Percentiles rank a stretch among this genome's conserved stretches.
Conservation (phyloP, 331 rosid species). For the Prunus yedoensis region DNA sequence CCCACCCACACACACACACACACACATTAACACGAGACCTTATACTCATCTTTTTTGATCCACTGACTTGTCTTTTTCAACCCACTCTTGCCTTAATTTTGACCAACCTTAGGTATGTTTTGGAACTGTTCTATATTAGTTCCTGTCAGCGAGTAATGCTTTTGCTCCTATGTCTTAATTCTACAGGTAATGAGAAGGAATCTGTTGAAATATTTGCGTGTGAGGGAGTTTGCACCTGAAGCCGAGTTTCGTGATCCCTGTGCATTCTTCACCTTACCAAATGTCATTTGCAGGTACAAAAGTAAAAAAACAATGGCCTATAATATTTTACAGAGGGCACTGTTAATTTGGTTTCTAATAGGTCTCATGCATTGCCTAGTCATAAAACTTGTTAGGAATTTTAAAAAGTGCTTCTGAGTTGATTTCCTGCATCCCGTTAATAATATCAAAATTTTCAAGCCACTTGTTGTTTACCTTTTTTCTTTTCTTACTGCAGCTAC, state of each 20-base stretch:
- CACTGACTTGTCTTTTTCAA: too few relatives aligned
- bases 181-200: slow-evolving; percentile 85
- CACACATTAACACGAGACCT: background rate
- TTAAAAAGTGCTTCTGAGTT: background rate
- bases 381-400: background rate
- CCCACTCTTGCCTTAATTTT: background rate
- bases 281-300: slow-evolving; percentile 86
- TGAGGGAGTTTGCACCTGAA: slow-evolving; percentile 96
- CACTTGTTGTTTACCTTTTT: background rate
- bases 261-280: slow-evolving; percentile 70
- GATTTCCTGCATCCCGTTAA: background rate
- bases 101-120: background rate
- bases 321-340: background rate
- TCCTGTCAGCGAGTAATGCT: slow-evolving; percentile 18
- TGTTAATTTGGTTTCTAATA: background rate
- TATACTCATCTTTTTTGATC: background rate
- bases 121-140: slow-evolving; percentile 11
- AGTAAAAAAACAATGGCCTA: background rate
- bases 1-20: too few relatives aligned
- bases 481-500: slow-evolving; percentile 34
- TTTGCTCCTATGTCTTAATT: slow-evolving; percentile 29
- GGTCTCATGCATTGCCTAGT: background rate
- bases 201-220: slow-evolving; percentile 64
- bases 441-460: slow-evolving; percentile 10
- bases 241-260: slow-evolving; percentile 64